These are phyloP conservation scores for Backusella luteola DNA, from an alignment of 192 early-diverging fungal species.

Conservation along the genomic window DNA sequence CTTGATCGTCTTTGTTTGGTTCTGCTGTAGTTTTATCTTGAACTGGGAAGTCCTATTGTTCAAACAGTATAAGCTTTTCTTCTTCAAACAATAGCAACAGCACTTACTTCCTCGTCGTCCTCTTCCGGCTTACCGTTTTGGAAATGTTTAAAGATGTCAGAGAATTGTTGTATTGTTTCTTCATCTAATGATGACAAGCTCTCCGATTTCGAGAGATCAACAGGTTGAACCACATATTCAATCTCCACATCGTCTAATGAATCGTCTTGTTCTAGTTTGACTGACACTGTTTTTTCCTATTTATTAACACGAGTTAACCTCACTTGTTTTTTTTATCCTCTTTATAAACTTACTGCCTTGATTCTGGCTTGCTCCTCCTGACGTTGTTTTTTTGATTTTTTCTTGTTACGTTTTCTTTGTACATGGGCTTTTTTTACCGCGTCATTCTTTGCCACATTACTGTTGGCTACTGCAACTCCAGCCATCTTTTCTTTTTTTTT, in stretches of 20 bases:
- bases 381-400: conserved; percentile 26
- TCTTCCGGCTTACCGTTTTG: conserved; percentile 23
- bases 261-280: conserved; percentile 11
- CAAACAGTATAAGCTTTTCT: background rate
- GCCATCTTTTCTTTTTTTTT: background rate
- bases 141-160: conserved; percentile 34
- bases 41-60: conserved; percentile 11
- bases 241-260: conserved; percentile 34
- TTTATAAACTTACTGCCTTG: conserved; percentile 8
- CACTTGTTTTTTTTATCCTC: no score
- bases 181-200: conserved; percentile 20
- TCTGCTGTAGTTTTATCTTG: background rate
- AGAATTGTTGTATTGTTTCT: conserved; percentile 24
- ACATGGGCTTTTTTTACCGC: conserved; percentile 16
- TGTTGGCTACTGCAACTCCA: background rate
- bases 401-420: conserved; percentile 19
- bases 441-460: background rate
- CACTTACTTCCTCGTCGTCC: conserved; percentile 15
- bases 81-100: background rate
- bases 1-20: conserved; percentile 6
- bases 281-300: background rate
- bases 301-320: background rate
- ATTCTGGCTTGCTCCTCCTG: conserved; percentile 14
- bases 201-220: conserved; percentile 16
- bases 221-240: conserved; percentile 33